Base-by-base conservation (phyloP, 2,329 filamentous ascomycete genomes). In the Fusarium neocosmosporiellum region DNA sequence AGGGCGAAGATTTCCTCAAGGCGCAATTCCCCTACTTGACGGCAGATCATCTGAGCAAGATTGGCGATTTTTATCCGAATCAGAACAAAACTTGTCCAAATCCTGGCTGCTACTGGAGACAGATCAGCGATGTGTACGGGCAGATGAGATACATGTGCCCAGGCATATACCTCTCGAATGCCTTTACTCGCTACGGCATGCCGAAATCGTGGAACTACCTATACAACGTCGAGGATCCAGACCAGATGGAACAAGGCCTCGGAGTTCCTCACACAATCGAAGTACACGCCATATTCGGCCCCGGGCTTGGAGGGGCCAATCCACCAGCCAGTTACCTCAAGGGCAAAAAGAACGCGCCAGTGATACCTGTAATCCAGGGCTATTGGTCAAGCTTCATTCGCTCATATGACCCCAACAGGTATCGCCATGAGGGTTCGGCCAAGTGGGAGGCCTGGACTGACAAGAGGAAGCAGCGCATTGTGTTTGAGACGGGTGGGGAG, bases 311-410 rank as follows among this genome's bases (percentile, higher is more conserved):
- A 4, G 65, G 70, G 11, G 46, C 41, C 4, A 81, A 83, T 82
- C 83, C 86, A 1, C 91, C 91, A 0, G 76, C 77, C 3, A 91
- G 88, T 54, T 94, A 94, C 73, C 79, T 79, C 9, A 78, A 82
- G 0, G 84, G 83, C 4, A 83, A 83, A 16, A 80, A 81, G 16
- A 94, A 94, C 71, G 86, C 83, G 2, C 77, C 78, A 0, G 89
- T 92, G 7, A 85, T 92, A 1, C 84, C 88, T 0, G 81, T 92
- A 0, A 87, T 93, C 31, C 91, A 94, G 76, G 87, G 85, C 0
- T 95, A 94, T 80, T 95, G 92, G 92, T 89, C 90, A 2, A 93
- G 90, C 71, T 95, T 95, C 78, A 90, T 95, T 68, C 83, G 88
- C 29, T 85, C 84, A 0, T 86, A 90, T 39, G 85, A 95, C 78